Base-by-base conservation (phyloP, 164 flowering plant genomes). In the Stephania yunnanensis region DNA sequence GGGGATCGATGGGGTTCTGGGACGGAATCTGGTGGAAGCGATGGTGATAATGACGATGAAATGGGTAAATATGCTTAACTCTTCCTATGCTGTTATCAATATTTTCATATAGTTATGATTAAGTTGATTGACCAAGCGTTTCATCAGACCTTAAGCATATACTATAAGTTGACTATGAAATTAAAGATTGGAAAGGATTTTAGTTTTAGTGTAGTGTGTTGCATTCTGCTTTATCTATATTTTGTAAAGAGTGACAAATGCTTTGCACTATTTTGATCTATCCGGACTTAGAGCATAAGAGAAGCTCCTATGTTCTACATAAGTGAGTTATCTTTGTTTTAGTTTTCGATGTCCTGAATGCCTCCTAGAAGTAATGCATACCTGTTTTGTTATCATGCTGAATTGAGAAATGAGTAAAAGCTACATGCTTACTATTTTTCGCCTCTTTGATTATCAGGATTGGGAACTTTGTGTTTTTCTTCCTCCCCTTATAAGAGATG, bases 1-100 rank as follows among this genome's bases (percentile, higher is more conserved):
- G 86, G 84, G 55, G 95, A 91, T 79, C 86, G 98, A 78, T 91
- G 97, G 97, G 92, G 85, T 74, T 90, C 93, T 63, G 90, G 31
- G 78, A 80, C 86, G 20, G 91, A 85, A 52, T 88, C 86, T 0
- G 94, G n/a, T 46, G 89, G 84, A 69, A 61, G 19, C 71, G 88
- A 85, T 55, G 88, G 85, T 58, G 85, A 68, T 30, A 70, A 78
- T 58, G 85, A 68, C 29, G 71, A 78, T 80, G 81, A 15, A 74
- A 74, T 73, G 50, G 90, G 86, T 86, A 66, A 78, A 64, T 25
- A 53, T 72, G 71, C 50, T 78, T 13, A 20, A 79, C 73, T 29
- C 20, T 22, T 22, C 48, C 72, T 36, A 22, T 31, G 22, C 12
- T 55, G 13, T 10, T 3, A 53, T 55, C 63, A 55, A 55, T 55